phyloP scores from a whole-genome alignment of 768 basidiomycete species.

The Auriscalpium orientale region DNA sequence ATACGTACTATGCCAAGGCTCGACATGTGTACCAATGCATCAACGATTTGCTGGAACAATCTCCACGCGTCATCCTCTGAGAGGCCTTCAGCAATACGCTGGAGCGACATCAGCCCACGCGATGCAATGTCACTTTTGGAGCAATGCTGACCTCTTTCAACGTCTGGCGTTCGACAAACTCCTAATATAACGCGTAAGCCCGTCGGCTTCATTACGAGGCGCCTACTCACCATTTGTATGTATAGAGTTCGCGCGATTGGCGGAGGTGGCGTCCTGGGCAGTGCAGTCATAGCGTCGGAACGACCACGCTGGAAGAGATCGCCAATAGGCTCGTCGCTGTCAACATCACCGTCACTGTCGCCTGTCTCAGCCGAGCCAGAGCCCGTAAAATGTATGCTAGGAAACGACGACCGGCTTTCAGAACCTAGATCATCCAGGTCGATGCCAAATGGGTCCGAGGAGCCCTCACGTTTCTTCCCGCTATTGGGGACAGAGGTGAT shows the following conservation, averaged over 20 bases:
- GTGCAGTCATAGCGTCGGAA: slow-evolving; percentile 4
- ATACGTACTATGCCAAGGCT: slow-evolving; percentile 70
- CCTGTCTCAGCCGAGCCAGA: slow-evolving; percentile 32
- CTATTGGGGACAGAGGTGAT: slow-evolving; percentile 52
- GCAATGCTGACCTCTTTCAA: slow-evolving; percentile 57
- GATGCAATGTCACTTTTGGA: too few species aligned
- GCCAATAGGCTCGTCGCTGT: slow-evolving; percentile 31
- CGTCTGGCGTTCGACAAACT: slow-evolving; percentile 88
- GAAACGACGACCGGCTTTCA: slow-evolving; percentile 49
- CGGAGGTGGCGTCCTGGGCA: slow-evolving; percentile 6
- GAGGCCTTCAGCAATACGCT: slow-evolving; percentile 76
- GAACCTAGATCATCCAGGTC: slow-evolving; percentile 58
- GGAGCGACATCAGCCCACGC: not conserved
- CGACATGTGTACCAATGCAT: slow-evolving; percentile 87
- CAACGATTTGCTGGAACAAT: slow-evolving; percentile 82
- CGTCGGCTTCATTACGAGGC: not conserved
- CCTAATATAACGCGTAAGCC: slow-evolving; percentile 33
- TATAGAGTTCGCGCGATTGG: slow-evolving; percentile 54
- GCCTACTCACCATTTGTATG: slow-evolving; percentile 79
- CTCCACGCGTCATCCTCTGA: slow-evolving; percentile 85
- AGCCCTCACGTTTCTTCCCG: slow-evolving; percentile 17
- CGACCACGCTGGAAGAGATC: slow-evolving; percentile 21
- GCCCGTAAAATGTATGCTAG: slow-evolving; percentile 70
- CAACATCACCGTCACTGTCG: slow-evolving; percentile 34
- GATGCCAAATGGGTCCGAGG: slow-evolving; percentile 49